Evolutionary conservation across 139 green algal species (phyloP).

Genomic region (Auxenochlorella pyrenoidosa): DNA sequence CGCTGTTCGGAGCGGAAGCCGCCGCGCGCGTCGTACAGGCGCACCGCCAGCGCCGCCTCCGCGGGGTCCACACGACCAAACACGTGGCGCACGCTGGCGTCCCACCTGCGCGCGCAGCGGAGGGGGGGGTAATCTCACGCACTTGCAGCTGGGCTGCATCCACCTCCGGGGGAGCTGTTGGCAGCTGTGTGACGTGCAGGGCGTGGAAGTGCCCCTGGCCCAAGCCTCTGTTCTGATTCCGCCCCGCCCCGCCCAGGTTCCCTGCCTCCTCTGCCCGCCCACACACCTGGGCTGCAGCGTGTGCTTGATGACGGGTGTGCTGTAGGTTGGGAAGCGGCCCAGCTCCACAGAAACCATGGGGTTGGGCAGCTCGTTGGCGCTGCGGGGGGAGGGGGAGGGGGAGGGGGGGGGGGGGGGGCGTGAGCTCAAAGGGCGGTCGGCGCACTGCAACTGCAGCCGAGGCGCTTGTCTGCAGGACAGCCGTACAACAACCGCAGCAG

Average conservation of each 20-base stretch:
- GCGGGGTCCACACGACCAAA: slow-evolving; percentile 49
- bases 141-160: neutral
- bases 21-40: slow-evolving; percentile 45
- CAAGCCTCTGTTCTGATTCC: no score
- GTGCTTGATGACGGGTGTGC: slow-evolving; percentile 30
- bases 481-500: neutral
- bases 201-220: no score
- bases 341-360: slow-evolving; percentile 52
- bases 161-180: no score
- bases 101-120: slow-evolving; percentile 27
- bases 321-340: slow-evolving; percentile 10
- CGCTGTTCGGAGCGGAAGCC: neutral
- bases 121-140: no score
- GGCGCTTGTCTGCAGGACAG: no score
- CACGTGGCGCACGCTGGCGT: slow-evolving; percentile 22
- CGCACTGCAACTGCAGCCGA: no score
- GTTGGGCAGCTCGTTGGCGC: slow-evolving; percentile 61
- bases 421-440: no score
- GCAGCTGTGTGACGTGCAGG: no score
- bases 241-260: neutral
- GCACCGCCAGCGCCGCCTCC: slow-evolving; percentile 43
- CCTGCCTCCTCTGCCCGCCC: neutral
- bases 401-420: neutral
- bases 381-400: neutral
- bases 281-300: slow-evolving; percentile 48